Conservation (phyloP, 202 grass and related monocot genomes). For the Saccharum hybrid region DNA sequence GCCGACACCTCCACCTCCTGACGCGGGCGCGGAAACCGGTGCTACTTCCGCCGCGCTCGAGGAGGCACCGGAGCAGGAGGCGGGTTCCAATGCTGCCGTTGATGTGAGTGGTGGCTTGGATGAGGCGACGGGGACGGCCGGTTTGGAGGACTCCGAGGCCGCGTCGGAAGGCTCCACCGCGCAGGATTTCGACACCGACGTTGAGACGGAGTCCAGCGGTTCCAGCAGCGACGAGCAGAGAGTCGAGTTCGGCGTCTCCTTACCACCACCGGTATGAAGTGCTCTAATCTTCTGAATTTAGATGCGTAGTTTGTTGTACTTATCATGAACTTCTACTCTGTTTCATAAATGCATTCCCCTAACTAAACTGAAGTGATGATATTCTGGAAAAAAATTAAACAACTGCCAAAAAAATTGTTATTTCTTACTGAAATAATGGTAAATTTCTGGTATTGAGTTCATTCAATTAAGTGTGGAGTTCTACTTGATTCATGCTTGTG, state of each 20-base stretch:
- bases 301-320: neutral
- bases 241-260: slow-evolving; percentile 22
- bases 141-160: slow-evolving; percentile 45
- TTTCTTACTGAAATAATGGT: neutral
- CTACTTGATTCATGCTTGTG: neutral
- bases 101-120: slow-evolving; percentile 28
- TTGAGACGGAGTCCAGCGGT: slow-evolving; percentile 53
- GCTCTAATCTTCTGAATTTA: slow-evolving; percentile 17
- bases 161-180: slow-evolving; percentile 52
- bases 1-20: neutral
- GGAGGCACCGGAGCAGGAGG: neutral
- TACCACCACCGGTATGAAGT: slow-evolving; percentile 53
- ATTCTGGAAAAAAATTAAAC: neutral
- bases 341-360: neutral
- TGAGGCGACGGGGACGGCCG: slow-evolving; percentile 10
- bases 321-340: slow-evolving; percentile 11
- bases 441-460: neutral
- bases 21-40: neutral
- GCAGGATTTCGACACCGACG: slow-evolving; percentile 50
- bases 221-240: slow-evolving; percentile 61
- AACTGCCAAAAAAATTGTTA: neutral
- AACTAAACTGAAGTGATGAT: neutral
- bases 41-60: neutral
- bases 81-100: neutral
- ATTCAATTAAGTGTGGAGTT: neutral